Base-by-base conservation (phyloP, 139 green algal species). In the Picochlorum costavermella region DNA sequence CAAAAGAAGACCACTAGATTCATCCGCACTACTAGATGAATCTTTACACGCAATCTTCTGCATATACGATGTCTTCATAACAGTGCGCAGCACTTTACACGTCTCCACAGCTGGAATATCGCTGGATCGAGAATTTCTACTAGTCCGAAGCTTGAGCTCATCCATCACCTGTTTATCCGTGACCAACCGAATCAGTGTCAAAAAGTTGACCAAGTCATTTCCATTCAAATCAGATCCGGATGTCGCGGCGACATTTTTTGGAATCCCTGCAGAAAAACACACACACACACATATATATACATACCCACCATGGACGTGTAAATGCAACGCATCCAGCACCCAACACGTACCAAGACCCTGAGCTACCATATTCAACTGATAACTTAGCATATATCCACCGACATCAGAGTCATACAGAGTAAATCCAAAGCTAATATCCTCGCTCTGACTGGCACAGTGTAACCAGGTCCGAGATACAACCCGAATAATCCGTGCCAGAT, bases 401-500 rank as follows among this genome's bases (percentile, higher is more conserved):
- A 20, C 45, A 33, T 25, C 29, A 13, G 63, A 69, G 26, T 70
- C 64, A 55, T 31, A 64, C 6, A 70, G 1, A 3, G 11, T 51
- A 48, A 61, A 70, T 20, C 29, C 64, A 43, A 43, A 70, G 26
- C 17, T 64, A 49, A n/a, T 53, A 20, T 64, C 50, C 10, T 50
- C 16, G 16, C 50, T 20, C 46, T 53, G 46, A 20, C 17, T 36
- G 3, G 40, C 8, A 17, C 60, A 70, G 11, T 26, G 23, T 14
- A 36, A 20, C 50, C 50, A 70, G 0, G 50, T 25, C n/a, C 64
- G n/a, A 49, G 26, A 23, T 4, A 70, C 26, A 23, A 28, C 50
- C n/a, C 23, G 13, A 29, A 29, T 45, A 12, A 70, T 8, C 4
- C n/a, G 20, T 17, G 8, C 16, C 33, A 70, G 48, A 10, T 64